A percentile compares a stretch with the other conserved stretches of the same genome.
These are phyloP conservation scores for Prinsepia uniflora DNA, from an alignment of 306 rosid genomes.

Conservation along the genomic window DNA sequence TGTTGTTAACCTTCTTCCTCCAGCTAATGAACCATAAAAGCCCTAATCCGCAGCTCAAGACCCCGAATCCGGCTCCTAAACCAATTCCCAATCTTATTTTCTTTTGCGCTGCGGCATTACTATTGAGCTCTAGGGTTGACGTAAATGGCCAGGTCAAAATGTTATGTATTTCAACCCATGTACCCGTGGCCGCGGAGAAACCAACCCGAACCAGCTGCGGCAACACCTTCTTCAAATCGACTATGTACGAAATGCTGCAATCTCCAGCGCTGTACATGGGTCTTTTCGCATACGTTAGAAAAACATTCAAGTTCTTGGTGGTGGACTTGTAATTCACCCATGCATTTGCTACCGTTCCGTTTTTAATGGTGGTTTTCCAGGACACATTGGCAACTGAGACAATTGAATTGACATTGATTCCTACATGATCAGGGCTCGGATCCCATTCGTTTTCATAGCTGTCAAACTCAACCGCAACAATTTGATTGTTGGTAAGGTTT, in stretches of 20 bases:
- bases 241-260: conserved; percentile 35
- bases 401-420: conserved; percentile 65
- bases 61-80: conserved; percentile 14
- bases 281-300: conserved; percentile 43
- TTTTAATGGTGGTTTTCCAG: conserved; percentile 52
- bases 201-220: conserved; percentile 63
- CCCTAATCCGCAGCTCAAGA: conserved; percentile 35
- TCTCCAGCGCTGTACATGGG: conserved; percentile 30
- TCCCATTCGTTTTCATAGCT: conserved; percentile 47
- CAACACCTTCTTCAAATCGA: conserved; percentile 56
- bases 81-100: conserved; percentile 17
- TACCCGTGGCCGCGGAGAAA: conserved; percentile 72
- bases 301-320: conserved; percentile 51
- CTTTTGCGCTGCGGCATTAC: neutral
- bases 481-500: conserved; percentile 32
- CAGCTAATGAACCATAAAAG: conserved; percentile 37
- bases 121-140: conserved; percentile 42
- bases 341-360: conserved; percentile 46
- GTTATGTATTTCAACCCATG: conserved; percentile 48
- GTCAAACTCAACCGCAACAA: conserved; percentile 78
- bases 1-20: conserved; percentile 32
- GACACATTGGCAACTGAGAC: conserved; percentile 30
- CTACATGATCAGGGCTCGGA: conserved; percentile 51
- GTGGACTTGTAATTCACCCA: conserved; percentile 61
- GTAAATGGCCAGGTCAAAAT: conserved; percentile 65